These are phyloP conservation scores for Vinca major DNA, from an alignment of 305 asterid species.

Conservation along the genomic window DNA sequence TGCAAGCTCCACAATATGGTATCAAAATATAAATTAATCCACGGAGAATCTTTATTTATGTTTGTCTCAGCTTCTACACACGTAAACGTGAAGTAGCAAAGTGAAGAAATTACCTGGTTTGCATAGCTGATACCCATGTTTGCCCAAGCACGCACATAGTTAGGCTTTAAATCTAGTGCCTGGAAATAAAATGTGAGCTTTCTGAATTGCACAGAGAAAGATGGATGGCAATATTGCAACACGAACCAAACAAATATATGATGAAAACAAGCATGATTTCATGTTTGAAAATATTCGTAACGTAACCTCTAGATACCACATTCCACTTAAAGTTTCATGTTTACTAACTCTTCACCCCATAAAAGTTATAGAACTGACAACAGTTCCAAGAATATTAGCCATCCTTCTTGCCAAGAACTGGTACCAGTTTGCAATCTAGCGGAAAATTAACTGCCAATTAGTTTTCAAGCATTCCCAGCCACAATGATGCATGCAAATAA, in stretches of 20 bases:
- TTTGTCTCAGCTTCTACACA: background rate
- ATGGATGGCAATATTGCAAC: background rate
- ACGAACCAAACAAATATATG: background rate
- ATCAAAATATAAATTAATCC: background rate
- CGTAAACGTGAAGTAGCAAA: background rate
- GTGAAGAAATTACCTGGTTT: conserved; percentile 62
- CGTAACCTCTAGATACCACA: too few relatives aligned
- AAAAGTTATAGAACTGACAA: background rate
- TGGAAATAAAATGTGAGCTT: conserved; percentile 21
- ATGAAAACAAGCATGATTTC: too few relatives aligned
- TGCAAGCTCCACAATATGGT: background rate
- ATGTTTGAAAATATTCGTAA: too few relatives aligned
- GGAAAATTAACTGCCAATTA: background rate
- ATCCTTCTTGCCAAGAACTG: background rate
- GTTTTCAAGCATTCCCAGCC: background rate
- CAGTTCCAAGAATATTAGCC: background rate
- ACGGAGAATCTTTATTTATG: background rate
- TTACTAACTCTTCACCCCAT: too few relatives aligned
- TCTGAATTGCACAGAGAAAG: background rate
- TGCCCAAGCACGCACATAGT: conserved; percentile 99
- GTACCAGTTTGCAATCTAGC: background rate
- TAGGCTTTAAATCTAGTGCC: conserved; percentile 97
- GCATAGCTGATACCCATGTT: conserved; percentile 99
- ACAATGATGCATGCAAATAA: background rate
- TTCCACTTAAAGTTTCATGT: too few relatives aligned